Evolutionary conservation across 1,284 basidiomycete genomes (phyloP), one percentile per base, ranked within the genome.

Genomic region (Ustilago nuda): DNA sequence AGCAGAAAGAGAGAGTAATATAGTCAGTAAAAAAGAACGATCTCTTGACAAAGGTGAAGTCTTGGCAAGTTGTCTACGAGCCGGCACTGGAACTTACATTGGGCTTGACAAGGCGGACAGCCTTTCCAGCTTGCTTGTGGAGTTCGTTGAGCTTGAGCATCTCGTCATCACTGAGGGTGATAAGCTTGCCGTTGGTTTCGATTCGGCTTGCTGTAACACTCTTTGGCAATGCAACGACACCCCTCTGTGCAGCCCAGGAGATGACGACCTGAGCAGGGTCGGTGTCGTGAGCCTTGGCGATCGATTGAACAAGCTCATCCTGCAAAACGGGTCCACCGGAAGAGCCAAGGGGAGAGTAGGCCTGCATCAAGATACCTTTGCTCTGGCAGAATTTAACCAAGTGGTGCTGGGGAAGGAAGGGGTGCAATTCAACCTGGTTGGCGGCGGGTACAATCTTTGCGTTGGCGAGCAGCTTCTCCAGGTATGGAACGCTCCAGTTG

Each of bases 371-470:
- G 39, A 78, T 80, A 37, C 70, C 72, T 41, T 56, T 55, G 51
- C 35, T 13, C 60, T 89, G 66, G 77, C 91, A 92, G 87, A 90
- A 88, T 64, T 93, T 86, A 41, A 95, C 89, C 35, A 95, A 88
- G 79, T 94, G 92, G 0, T 91, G 91, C 85, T 95, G 93, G 19
- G 94, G 92, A 51, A 79, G 70, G 66, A 70, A 78, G 41, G 75
- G 73, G 54, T 81, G 79, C n/a, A 76, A 65, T 73, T 80, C 78
- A 12, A 79, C 66, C 85, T 94, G 93, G 85, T 92, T 92, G 13
- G 88, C 88, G 2, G 89, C 91, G n/a, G 93, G 93, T 50, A 89
- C 84, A 79, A 92, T 88, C 85, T 91, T 90, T 59, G 90, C 89
- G 43, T 88, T 87, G 70, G 88, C 88, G 43, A 93, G 87, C 39